Base-by-base conservation (phyloP, 192 early-diverging fungal species). In the Linnemannia elongata region DNA sequence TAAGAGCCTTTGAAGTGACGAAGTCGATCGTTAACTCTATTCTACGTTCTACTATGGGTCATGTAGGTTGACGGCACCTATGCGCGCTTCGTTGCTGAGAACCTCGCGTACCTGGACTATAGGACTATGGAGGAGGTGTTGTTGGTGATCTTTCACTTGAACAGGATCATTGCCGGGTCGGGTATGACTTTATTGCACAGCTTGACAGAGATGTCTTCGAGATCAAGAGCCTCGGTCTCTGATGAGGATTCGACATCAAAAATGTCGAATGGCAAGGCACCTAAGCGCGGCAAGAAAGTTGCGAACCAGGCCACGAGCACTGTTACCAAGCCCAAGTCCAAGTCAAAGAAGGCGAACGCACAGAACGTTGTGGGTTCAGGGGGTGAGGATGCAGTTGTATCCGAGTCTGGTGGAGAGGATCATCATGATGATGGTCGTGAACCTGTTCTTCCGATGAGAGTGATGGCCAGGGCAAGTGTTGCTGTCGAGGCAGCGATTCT, bases 101-200 rank as follows among this genome's bases (percentile, higher is more conserved):
- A 94, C 83, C 78, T 98, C 36, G 92, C 97, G 0, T 89, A 94
- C 4, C 86, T 99, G 15, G 93, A 97, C 72, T 97, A 94, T 82
- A 95, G 94, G 81, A 92, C 91, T 20, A 88, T 93, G 54, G 97
- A 97, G 49, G 98, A 99, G 89, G 92, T 97, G 22, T 80, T 97
- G 33, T 90, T 91, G 68, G 91, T 97, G 8, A 89, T 96, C 18
- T 94, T 96, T 87, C 91, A 93, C 70, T 91, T 95, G 66, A 93
- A 95, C 85, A 89, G 96, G 24, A 88, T 95, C 5, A 89, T 97
- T 42, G 93, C 96, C 2, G 92, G 95, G 27, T 88, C 92, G 4
- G 97, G 94, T 33, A 91, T 94, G 54, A 92, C 80, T 3, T 45
- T 87, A 6, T 30, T 81, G 60, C 70, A 81, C 35, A 75, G 45